phyloP scores from a whole-genome alignment of 805 yeast genomes.

The Candida krabiensis region DNA sequence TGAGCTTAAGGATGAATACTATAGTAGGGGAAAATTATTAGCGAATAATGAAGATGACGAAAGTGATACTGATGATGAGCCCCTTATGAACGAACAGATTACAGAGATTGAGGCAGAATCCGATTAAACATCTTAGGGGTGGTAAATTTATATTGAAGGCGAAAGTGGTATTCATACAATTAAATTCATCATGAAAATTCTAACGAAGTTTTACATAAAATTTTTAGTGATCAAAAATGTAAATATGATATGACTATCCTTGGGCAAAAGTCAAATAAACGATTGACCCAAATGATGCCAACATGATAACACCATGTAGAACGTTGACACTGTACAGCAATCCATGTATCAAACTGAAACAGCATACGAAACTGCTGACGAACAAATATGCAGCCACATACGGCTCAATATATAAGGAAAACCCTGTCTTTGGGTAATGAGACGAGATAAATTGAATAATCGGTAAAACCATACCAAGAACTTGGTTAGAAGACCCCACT shows the following conservation, averaged over 20 bases:
- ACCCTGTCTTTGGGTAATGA: conserved; percentile 15
- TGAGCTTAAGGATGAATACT: conserved; percentile 27
- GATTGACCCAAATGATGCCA: conserved; percentile 12
- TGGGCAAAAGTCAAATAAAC: conserved; percentile 18
- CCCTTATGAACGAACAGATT: no score
- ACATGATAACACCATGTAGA: conserved; percentile 11
- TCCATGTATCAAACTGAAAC: conserved; percentile 9
- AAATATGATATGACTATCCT: no score
- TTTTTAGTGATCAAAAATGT: no score
- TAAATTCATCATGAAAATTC: no score
- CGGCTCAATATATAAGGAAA: conserved; percentile 16
- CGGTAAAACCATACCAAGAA: conserved; percentile 19
- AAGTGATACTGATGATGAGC: conserved; percentile 7
- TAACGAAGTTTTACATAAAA: no score
- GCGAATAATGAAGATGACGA: conserved; percentile 23
- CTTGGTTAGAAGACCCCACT: conserved; percentile 17
- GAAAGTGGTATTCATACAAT: conserved; percentile 2
- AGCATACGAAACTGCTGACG: conserved; percentile 12
- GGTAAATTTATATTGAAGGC: no score
- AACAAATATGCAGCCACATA: conserved; percentile 16
- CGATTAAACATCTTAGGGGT: no score
- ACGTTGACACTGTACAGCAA: conserved; percentile 14
- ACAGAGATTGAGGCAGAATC: no score
- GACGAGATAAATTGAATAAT: conserved; percentile 18
- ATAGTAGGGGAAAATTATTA: conserved; percentile 26